These are phyloP conservation scores for Dryadomyces quercivorus DNA, from an alignment of 2,329 filamentous ascomycete species.

Conservation along the genomic window DNA sequence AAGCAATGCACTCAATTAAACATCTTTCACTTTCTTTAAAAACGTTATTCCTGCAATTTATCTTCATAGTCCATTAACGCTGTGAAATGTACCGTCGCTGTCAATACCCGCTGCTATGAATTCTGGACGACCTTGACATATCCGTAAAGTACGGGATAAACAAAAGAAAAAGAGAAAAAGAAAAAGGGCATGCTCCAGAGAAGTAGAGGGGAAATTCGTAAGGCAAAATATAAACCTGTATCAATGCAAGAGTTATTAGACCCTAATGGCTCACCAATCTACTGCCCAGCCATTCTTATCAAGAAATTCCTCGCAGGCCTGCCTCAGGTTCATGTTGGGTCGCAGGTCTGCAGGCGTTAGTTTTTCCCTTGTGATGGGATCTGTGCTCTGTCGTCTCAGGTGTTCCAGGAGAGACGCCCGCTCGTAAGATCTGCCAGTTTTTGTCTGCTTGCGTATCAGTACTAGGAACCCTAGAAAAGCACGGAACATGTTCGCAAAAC, in stretches of 20 bases:
- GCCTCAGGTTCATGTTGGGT: constrained; percentile 69
- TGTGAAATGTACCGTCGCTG: not conserved
- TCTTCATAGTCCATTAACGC: not conserved
- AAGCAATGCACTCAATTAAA: not conserved
- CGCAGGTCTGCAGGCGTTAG: constrained; percentile 58
- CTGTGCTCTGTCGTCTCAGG: constrained; percentile 58
- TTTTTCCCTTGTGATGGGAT: constrained; percentile 74
- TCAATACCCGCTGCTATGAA: not conserved
- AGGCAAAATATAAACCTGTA: not conserved
- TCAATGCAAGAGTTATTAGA: not conserved
- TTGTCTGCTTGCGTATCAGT: constrained; percentile 41
- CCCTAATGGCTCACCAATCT: constrained; percentile 52
- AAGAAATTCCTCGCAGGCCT: constrained; percentile 61
- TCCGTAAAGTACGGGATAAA: not conserved
- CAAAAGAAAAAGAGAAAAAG: not conserved
- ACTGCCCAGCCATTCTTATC: constrained; percentile 83
- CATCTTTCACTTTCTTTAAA: not conserved
- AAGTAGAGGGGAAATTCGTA: not conserved
- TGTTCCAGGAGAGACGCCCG: constrained; percentile 77
- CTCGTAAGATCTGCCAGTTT: constrained; percentile 84
- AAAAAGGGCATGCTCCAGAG: not conserved
- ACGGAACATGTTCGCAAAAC: constrained; percentile 12
- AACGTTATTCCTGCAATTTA: not conserved
- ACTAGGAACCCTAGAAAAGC: not conserved
- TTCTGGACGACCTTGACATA: not conserved